Percentiles rank a stretch among this genome's conserved stretches.
Conservation (phyloP, 129 eudicot genomes). For the carrot (Daucus carota) region DH1_v3.0 NC_030383.2:47850501-47851000, state of each 20-base stretch:
- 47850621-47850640: not conserved
- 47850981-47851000: not conserved
- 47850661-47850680: slow-evolving; percentile 25
- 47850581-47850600: slow-evolving; percentile 58
- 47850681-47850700: slow-evolving; percentile 69
- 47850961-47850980: not conserved
- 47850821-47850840: not conserved
- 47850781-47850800: not conserved
- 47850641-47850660: not conserved
- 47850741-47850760: slow-evolving; percentile 72
- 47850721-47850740: slow-evolving; percentile 47
- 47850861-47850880: not conserved
- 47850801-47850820: not conserved
- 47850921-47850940: not conserved
- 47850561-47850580: slow-evolving; percentile 66
- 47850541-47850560: slow-evolving; percentile 15
- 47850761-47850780: not conserved
- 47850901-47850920: not conserved
- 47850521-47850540: slow-evolving; percentile 2
- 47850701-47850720: slow-evolving; percentile 74
- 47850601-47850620: slow-evolving; percentile 41
- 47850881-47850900: not conserved
- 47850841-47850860: not conserved
- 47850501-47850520: not conserved
- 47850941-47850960: not conserved